Percentiles rank a stretch among this genome's conserved stretches.
These are phyloP conservation scores for Syzygium malaccense DNA, from an alignment of 441 rosid genomes.

Conservation along the genomic window DNA sequence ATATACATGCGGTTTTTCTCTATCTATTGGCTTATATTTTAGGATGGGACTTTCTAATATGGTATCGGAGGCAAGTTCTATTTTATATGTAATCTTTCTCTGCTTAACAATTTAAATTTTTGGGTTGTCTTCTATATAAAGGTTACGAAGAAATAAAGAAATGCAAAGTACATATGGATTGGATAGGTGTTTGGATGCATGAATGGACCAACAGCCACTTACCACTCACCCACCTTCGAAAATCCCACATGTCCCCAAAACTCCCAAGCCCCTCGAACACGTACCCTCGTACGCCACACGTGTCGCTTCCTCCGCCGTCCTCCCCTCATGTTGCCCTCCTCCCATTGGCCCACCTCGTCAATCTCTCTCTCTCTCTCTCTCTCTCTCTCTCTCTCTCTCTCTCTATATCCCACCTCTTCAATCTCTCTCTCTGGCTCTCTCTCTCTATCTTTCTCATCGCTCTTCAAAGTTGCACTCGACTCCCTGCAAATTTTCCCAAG, in stretches of 20 bases:
- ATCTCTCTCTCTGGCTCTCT: background rate
- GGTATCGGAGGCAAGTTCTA: background rate
- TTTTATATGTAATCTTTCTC: background rate
- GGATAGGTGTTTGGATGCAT: constrained; percentile 20
- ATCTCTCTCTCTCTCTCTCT: background rate
- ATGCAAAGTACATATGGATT: background rate
- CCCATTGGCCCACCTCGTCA: constrained; percentile 32
- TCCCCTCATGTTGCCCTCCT: constrained; percentile 46
- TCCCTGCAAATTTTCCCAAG: background rate
- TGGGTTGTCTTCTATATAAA: too few relatives aligned
- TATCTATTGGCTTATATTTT: background rate
- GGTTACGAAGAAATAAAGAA: too few relatives aligned
- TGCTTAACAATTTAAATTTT: background rate
- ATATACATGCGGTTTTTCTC: background rate
- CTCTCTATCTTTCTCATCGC: background rate
- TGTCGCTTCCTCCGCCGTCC: constrained; percentile 35
- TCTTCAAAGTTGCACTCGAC: background rate
- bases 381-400: background rate
- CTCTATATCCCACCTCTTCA: background rate
- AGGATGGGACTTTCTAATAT: background rate
- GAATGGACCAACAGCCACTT: constrained; percentile 43
- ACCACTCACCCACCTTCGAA: background rate
- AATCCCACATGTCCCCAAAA: constrained; percentile 49
- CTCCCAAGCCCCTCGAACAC: constrained; percentile 37
- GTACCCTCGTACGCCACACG: constrained; percentile 57